Conservation (phyloP, 768 basidiomycete species). For the Hypholoma sublateritium region DNA sequence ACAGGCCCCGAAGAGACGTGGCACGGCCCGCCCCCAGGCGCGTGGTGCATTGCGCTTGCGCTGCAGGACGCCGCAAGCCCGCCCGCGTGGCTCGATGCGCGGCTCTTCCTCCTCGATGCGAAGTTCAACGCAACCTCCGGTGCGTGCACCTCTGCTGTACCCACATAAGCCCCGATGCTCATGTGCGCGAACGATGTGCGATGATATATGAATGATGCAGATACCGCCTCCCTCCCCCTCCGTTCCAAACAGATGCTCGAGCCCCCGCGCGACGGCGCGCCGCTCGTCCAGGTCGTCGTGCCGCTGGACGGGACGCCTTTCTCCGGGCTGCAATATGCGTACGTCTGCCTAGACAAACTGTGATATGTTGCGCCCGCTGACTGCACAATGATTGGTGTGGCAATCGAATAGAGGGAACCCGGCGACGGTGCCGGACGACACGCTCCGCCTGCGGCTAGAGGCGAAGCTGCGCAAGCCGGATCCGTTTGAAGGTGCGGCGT, state of each 20-base stretch:
- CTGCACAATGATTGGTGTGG: neutral
- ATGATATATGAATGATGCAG: slow-evolving; percentile 17
- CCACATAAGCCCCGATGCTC: slow-evolving; percentile 4
- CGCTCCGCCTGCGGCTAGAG: slow-evolving; percentile 39
- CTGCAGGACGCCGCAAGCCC: slow-evolving; percentile 52
- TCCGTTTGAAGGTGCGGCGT: neutral
- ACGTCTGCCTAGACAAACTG: slow-evolving; percentile 29
- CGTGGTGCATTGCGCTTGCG: slow-evolving; percentile 51
- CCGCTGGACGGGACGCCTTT: slow-evolving; percentile 19
- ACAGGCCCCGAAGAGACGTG: slow-evolving; percentile 8
- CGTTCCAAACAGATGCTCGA: slow-evolving; percentile 34
- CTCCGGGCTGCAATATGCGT: slow-evolving; percentile 34
- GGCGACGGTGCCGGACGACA: slow-evolving; percentile 28
- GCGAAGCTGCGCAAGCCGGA: slow-evolving; percentile 38
- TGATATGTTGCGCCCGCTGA: slow-evolving; percentile 39
- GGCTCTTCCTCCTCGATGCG: slow-evolving; percentile 31
- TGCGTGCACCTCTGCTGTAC: neutral
- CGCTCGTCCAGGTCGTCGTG: slow-evolving; percentile 17
- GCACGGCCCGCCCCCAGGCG: slow-evolving; percentile 30
- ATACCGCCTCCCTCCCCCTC: slow-evolving; percentile 34
- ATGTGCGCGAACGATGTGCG: neutral
- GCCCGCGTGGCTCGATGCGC: slow-evolving; percentile 57
- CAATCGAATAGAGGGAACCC: too few species aligned
- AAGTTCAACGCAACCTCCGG: neutral
- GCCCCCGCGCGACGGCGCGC: slow-evolving; percentile 18